Conservation (phyloP, 2,329 filamentous ascomycete species). For the Paracorniculantispora psalliotae region DNA sequence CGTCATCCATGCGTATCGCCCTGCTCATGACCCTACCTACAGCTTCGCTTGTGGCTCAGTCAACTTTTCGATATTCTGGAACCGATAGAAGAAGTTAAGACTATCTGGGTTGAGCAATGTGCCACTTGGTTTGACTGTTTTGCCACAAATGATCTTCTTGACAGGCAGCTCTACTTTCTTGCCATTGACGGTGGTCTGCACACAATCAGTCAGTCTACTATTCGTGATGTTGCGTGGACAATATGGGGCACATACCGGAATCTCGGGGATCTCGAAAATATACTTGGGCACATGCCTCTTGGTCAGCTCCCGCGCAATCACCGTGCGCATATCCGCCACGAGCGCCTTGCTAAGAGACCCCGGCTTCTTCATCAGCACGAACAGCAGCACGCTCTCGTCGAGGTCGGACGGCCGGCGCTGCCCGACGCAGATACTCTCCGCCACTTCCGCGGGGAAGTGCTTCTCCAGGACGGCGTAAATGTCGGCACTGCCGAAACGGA, state of each 20-base stretch:
- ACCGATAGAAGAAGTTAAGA: conserved; percentile 73
- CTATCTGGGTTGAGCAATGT: conserved; percentile 73
- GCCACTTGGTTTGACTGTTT: conserved; percentile 67
- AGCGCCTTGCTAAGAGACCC: conserved; percentile 53
- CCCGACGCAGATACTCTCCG: conserved; percentile 75
- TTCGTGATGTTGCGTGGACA: background rate
- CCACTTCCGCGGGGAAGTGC: conserved; percentile 56
- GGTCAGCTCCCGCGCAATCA: conserved; percentile 62
- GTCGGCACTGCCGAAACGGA: conserved; percentile 75
- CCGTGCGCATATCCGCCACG: conserved; percentile 54
- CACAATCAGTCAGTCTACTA: background rate
- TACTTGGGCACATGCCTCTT: conserved; percentile 73
- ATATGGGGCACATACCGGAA: conserved; percentile 54
- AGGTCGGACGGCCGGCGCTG: conserved; percentile 58
- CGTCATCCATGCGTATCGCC: too few relatives aligned
- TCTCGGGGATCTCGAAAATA: conserved; percentile 74
- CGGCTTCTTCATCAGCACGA: conserved; percentile 51
- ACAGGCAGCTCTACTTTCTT: conserved; percentile 84
- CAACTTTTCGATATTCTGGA: conserved; percentile 39
- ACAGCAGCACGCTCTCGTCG: conserved; percentile 53
- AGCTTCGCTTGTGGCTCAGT: conserved; percentile 27
- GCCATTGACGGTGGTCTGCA: conserved; percentile 72
- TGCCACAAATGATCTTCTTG: conserved; percentile 77
- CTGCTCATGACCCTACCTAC: conserved; percentile 19
- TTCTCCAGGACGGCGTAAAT: conserved; percentile 71